phyloP scores from a whole-genome alignment of 2,329 filamentous ascomycete genomes.

The Venturia effusa region DNA sequence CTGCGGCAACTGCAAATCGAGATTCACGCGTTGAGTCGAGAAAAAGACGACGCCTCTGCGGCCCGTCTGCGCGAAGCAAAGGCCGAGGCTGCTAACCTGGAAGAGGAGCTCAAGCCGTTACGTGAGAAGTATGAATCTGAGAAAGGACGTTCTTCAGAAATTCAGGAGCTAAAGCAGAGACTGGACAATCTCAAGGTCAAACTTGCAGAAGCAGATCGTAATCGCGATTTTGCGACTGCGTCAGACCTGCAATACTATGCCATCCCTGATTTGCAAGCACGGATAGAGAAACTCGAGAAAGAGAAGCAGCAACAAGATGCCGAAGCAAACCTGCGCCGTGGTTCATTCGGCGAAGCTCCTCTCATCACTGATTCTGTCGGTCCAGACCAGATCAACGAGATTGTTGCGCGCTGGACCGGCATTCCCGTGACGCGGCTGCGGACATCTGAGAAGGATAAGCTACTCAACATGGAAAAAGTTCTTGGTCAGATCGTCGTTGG shows the following conservation, averaged over 20 bases:
- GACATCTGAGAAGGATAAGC: conserved; percentile 94
- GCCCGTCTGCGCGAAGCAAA: conserved; percentile 70
- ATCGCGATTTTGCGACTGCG: conserved; percentile 72
- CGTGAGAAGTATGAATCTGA: conserved; percentile 94
- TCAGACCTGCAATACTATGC: conserved; percentile 96
- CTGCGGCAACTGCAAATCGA: conserved; percentile 90
- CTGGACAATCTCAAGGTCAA: conserved; percentile 86
- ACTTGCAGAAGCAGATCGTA: conserved; percentile 82
- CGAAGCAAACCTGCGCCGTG: conserved; percentile 43
- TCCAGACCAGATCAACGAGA: conserved; percentile 97
- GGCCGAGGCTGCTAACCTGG: conserved; percentile 85
- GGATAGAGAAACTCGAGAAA: conserved; percentile 71
- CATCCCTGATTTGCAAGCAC: conserved; percentile 77
- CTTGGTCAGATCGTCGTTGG: conserved; percentile 80
- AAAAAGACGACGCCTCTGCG: conserved; percentile 90
- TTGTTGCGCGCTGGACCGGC: conserved; percentile 94
- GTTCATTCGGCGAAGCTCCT: conserved; percentile 49
- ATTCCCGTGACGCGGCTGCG: conserved; percentile 91
- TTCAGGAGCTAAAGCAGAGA: conserved; percentile 91
- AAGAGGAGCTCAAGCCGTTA: conserved; percentile 83
- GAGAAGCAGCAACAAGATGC: conserved; percentile 73
- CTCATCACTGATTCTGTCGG: conserved; percentile 91
- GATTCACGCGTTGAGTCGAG: conserved; percentile 86
- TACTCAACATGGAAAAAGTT: conserved; percentile 91
- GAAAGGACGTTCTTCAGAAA: conserved; percentile 79